Percentiles rank a stretch among this genome's conserved stretches.
Conservation (phyloP, 2,329 filamentous ascomycete genomes). For the Exophiala mesophila region DNA sequence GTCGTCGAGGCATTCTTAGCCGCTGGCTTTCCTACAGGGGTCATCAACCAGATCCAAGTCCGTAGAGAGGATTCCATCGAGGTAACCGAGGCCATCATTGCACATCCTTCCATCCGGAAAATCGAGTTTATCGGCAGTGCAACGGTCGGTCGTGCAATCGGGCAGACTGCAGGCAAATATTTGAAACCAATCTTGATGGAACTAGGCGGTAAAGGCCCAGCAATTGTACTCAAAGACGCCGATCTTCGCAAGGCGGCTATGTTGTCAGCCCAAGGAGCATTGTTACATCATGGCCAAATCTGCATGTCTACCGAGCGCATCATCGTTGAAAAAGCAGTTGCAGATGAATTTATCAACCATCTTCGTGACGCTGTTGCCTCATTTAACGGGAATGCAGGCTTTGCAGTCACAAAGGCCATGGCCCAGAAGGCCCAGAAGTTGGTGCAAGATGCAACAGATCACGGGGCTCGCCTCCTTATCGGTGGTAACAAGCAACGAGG, state of each 20-base stretch:
- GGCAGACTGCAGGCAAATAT: slow-evolving; percentile 62
- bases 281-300: slow-evolving; percentile 58
- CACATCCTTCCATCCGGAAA: slow-evolving; percentile 63
- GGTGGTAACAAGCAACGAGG: slow-evolving; percentile 46
- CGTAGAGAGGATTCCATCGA: slow-evolving; percentile 57
- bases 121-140: slow-evolving; percentile 76
- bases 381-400: slow-evolving; percentile 40
- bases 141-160: slow-evolving; percentile 65
- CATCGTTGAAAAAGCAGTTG: slow-evolving; percentile 54
- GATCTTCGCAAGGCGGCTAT: slow-evolving; percentile 65
- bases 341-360: slow-evolving; percentile 48
- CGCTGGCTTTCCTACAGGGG: slow-evolving; percentile 71
- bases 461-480: slow-evolving; percentile 54
- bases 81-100: slow-evolving; percentile 64
- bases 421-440: slow-evolving; percentile 53
- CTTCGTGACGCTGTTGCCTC: slow-evolving; percentile 45
- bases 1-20: slow-evolving; percentile 62
- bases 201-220: slow-evolving; percentile 74
- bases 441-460: slow-evolving; percentile 50
- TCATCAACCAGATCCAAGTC: slow-evolving; percentile 66
- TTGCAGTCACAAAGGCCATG: slow-evolving; percentile 35
- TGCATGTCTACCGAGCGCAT: slow-evolving; percentile 84
- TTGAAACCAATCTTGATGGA: slow-evolving; percentile 78
- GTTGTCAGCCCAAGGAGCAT: slow-evolving; percentile 23
- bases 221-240: slow-evolving; percentile 75